Evolutionary conservation across 768 basidiomycete species (phyloP), one percentile per base, ranked within the genome.

Genomic region (Boletus vinaceobasis): DNA sequence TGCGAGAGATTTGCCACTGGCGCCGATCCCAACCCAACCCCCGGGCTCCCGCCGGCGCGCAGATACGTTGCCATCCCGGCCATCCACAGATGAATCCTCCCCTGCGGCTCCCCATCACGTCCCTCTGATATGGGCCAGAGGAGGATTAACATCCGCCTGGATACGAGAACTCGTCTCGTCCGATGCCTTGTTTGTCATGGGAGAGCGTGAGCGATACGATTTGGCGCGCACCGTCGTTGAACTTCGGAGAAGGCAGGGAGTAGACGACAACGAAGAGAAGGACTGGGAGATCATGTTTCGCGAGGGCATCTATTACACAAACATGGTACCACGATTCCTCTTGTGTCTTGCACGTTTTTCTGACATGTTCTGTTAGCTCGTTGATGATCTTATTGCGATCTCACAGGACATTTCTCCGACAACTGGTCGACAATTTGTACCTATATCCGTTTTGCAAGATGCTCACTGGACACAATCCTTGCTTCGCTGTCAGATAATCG

Each of bases 401-500:
- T 87, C 90, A 13, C 76, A 77, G 50, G 90, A 96, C 62, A 73
- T 84, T 35, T 94, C 90, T 23, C 85, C 88, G 0, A 77, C 78
- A 0, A 93, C 88, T 0, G 77, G 80, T 4, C 77, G 76, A 15
- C 80, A 85, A 0, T 95, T 84, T 65, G 89, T 89, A 4, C 80
- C 90, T 0, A 72, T 87, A 33, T 63, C 77, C 3, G 74, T 84
- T 7, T 69, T 96, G 7, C 89, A 95, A 65, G 77, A 83, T 0
- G 87, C 93, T 1, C 85, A 87, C 58, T 98, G 93, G 93, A 76
- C 74, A 27, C 85, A 87, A 55, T 85, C 88, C 2, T 56, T 85
- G n/a, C 73, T 92, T 8, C 80, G 83, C 2, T 79, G 82, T 58
- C 78, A 75, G 31, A 80, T 90, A 26, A 84, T 77, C 1, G 67